Conservation (phyloP, 495 filamentous ascomycete genomes). For the Penicillium pulvis region DNA sequence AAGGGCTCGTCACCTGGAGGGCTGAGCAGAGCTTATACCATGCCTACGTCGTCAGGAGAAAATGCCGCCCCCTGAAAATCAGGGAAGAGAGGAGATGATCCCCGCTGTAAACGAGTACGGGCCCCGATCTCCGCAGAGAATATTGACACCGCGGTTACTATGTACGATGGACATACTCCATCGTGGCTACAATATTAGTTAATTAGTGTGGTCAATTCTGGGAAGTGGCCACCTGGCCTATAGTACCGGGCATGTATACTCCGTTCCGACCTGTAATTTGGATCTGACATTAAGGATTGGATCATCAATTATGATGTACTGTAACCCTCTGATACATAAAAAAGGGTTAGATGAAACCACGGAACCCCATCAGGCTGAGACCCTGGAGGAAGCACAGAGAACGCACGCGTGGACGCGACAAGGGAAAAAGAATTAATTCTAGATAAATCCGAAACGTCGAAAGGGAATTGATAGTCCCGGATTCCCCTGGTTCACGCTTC, state of each 20-base stretch:
- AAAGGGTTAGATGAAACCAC: constrained; percentile 4
- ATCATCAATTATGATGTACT: too few species aligned
- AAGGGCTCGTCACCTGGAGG: neutral
- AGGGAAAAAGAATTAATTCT: neutral
- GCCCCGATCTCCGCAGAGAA: constrained; percentile 1
- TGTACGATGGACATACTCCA: neutral
- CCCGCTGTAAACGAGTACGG: constrained; percentile 29
- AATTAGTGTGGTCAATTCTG: too few species aligned
- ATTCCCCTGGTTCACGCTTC: constrained; percentile 13
- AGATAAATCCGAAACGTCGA: constrained; percentile 17
- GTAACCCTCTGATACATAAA: neutral
- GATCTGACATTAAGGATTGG: too few species aligned
- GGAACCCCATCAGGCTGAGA: neutral
- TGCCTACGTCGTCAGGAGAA: constrained; percentile 9
- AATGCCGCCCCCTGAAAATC: constrained; percentile 34
- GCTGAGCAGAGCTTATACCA: neutral
- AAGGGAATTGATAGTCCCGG: constrained; percentile 7
- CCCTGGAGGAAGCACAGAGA: neutral
- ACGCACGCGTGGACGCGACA: neutral
- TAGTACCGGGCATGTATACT: too few species aligned
- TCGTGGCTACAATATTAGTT: too few species aligned
- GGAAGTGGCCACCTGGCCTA: too few species aligned
- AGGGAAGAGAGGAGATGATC: constrained; percentile 10
- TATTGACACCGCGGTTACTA: neutral
- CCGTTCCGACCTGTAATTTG: too few species aligned